Evolutionary conservation across 768 basidiomycete genomes (phyloP).

Genomic region (Russula compacta): DNA sequence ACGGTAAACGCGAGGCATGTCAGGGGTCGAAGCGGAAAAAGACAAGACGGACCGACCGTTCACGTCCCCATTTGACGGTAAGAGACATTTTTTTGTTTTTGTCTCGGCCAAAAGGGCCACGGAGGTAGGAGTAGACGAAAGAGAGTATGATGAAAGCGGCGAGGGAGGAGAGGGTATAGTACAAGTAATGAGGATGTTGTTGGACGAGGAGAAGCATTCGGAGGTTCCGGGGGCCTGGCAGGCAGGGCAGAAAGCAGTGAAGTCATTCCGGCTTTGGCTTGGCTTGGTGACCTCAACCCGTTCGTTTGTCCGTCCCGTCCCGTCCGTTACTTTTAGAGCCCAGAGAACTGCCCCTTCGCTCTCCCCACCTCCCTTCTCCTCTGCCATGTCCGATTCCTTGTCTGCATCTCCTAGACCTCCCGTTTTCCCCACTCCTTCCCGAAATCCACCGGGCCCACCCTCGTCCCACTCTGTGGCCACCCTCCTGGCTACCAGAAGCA

Average conservation of each 20-base stretch:
- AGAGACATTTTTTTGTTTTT: constrained; percentile 7
- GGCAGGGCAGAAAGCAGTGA: not conserved
- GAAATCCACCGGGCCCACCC: constrained; percentile 17
- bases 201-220: no score
- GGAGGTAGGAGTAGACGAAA: constrained; percentile 23
- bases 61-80: constrained; percentile 42
- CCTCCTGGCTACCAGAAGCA: constrained; percentile 37
- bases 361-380: constrained; percentile 15
- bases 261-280: no score
- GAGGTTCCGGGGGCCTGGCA: not conserved
- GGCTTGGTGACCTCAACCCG: not conserved
- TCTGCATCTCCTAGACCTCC: constrained; percentile 15
- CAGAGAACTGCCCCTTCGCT: not conserved
- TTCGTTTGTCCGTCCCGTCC: not conserved
- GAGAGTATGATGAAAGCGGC: constrained; percentile 25
- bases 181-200: not conserved
- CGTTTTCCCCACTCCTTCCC: constrained; percentile 14
- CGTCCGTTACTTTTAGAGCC: constrained; percentile 9
- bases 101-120: constrained; percentile 19
- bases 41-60: constrained; percentile 27
- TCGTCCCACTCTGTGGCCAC: constrained; percentile 27
- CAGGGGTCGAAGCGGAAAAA: not conserved
- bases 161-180: constrained; percentile 4
- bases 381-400: constrained; percentile 24
- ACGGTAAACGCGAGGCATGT: constrained; percentile 9